Base-by-base conservation (phyloP, 805 yeast genomes). In the Spathaspora girioi region DNA sequence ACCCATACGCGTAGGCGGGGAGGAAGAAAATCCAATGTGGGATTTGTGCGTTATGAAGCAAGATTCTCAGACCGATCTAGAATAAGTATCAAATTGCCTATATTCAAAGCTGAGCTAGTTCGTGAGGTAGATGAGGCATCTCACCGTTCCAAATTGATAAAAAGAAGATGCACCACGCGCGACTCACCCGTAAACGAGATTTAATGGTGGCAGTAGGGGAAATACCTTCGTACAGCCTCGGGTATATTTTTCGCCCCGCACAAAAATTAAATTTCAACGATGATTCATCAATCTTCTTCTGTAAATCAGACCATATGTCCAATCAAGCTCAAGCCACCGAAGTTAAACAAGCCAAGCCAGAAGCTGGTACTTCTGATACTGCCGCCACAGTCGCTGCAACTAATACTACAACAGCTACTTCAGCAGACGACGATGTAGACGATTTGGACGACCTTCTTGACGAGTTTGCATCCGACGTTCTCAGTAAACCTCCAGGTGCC, bases 361-460 rank as follows among this genome's bases (percentile, higher is more conserved):
- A 35, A n/a, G 17, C 17, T 35, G 15, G 9, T 35, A 15, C 15
- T 35, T 17, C 40, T 12, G 14, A 35, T 35, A 14, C 17, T n/a
- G 17, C 40, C 17, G 14, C 15, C 4, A 18, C 15, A 4, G 8
- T 5, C 14, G 40, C 14, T 14, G 4, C 40, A 3, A 18, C 40
- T 35, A 15, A 2, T 31, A 23, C 3, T 23, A 23, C 26, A 29
- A 29, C 32, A 5, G 14, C 32, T 5, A 44, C 55, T 15, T 46
- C 55, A 15, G 41, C 50, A 27, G 47, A 59, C 38, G 76, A 68
- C 11, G 78, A 85, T 48, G 70, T 82, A 48, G 89, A 85, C 60
- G 96, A 89, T 58, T 77, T 89, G 55, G 96, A 89, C 58, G 96
- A 89, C 60, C 75, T 89, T 53, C 74, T 93, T 48, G 97, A 91